Base-by-base conservation (phyloP, 2,329 filamentous ascomycete species). In the Fusarium compactum region DNA sequence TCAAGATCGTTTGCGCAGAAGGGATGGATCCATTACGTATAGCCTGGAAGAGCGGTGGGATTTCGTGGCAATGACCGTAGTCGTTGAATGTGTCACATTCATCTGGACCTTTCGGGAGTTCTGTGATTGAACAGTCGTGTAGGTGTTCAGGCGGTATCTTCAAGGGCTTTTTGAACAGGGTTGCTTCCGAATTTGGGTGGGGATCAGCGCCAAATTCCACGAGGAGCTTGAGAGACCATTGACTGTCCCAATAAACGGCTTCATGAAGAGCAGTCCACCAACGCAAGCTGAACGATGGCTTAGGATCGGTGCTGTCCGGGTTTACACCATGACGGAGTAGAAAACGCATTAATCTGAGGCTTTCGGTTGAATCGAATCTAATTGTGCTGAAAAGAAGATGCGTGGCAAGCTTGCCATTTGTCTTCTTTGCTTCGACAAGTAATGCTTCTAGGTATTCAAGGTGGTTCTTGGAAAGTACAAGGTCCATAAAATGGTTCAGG, bases 361-460 rank as follows among this genome's bases (percentile, higher is more conserved):
- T 22, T 15, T 43, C 11, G 0, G 0, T 0, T 1, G 40, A 8
- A 14, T 43, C 20, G 5, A 22, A 0, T 1, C 15, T 43, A 0
- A 43, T 12, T 0, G 2, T 8, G 12, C 20, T 15, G 5, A 16
- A 43, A 15, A 43, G 40, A 5, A 43, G 20, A 43, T 15, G 20
- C 8, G 14, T 15, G 5, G n/a, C 40, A 22, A 43, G 8, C 9
- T 14, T 1, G 40, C 40, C 40, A 22, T 43, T 3, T 15, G 2
- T 43, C 20, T 43, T 4, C 20, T 43, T 14, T 22, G 12, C 6
- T 20, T 4, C 20, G 3, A 22, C 9, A 3, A 43, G 40, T 0
- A 43, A 6, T 0, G 0, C 9, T 43, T 22, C 5, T 0, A 43
- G 20, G 10, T 1, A 12, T 20, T 5, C 20, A 9, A 5, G 40